Base-by-base conservation (phyloP, 768 basidiomycete genomes). In the Kwoniella botswanensis region DNA sequence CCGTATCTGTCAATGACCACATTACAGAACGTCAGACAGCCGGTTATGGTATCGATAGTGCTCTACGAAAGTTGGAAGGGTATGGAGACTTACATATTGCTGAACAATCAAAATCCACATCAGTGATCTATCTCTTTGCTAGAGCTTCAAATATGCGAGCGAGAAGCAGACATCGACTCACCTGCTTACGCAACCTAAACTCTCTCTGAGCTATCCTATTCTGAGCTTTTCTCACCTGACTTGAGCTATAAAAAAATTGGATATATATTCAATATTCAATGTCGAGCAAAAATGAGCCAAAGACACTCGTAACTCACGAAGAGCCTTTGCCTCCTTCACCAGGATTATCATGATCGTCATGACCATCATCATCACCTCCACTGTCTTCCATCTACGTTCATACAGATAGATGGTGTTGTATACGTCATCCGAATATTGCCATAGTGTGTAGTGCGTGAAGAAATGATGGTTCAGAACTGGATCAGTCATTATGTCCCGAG, bases 181-280 rank as follows among this genome's bases (percentile, higher is more conserved):
- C 94, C 79, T 96, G 94, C 82, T 97, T 97, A 77, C 94, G 87
- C 63, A 94, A 85, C 61, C 94, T 89, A 79, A 96, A 97, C 82
- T 97, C 94, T 18, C 94, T 88, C 81, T 96, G 94, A 1, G 94
- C 94, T 64, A 96, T 79, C 58, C 83, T 64, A 63, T 85, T 84
- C 74, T 83, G 83, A 17, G 78, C 81, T 54, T 83, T 80, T 44
- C 84, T 58, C 15, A 76, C 73, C 52, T 78, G 71, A 21, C 67
- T 72, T 3, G 74, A 72, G 10, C 71, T 72, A 52, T 12, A 3
- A 26, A 26, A 26, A 26, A 26, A 26, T 26, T 26, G 3, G 26
- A 26, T 26, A 26, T 26, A 4, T 26, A 26, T 26, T 26, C 26
- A 26, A 26, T 26, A 26, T 26, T 26, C 26, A 26, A 26, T 26